Evolutionary conservation across 2,329 filamentous ascomycete genomes (phyloP), one percentile per base, ranked within the genome.

Genomic region (Nannizzia gypsea): DNA sequence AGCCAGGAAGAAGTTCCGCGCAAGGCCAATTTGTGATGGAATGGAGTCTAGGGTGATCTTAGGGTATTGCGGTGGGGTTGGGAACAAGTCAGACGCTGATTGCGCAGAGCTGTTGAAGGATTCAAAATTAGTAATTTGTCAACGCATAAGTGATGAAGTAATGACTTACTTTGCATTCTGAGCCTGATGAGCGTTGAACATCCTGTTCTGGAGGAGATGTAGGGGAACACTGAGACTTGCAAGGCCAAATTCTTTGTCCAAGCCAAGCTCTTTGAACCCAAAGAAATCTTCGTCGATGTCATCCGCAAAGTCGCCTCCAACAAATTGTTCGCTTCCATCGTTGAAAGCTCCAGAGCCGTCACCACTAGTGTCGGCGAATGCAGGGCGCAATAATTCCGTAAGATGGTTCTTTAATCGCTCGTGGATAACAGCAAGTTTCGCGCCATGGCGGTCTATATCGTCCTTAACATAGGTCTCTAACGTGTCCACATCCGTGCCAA

Each of bases 221-320:
- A 99, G 80, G 24, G 95, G 93, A 38, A 99, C 93, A 58, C 89
- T 91, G 63, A 97, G 83, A 65, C 88, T 88, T 34, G 92, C 86
- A 63, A 93, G 80, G 17, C 91, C 91, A 70, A 97, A 87, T 71
- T 99, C 93, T 66, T 85, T 87, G 68, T 96, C 90, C 61, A 99
- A 81, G 48, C 93, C 93, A 52, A 99, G 83, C 62, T 95, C 91
- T 70, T 90, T 91, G 82, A 99, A 97, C 28, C 93, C 93, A 69
- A 99, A 99, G 81, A 96, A 99, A 75, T 99, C 93, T 77, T 99
- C 93, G 63, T 91, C 92, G 11, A 99, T 87, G 67, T 99, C 93
- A 71, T 96, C 93, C 0, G 93, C 93, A 71, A 99, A 99, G 73
- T 99, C 93, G 63, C 93, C 93, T 52, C 89, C 90, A 55, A 96